A percentile compares a stretch with the other conserved stretches of the same genome.
These are phyloP conservation scores for Candida ponderosae DNA, from an alignment of 805 yeast species.

Conservation along the genomic window DNA sequence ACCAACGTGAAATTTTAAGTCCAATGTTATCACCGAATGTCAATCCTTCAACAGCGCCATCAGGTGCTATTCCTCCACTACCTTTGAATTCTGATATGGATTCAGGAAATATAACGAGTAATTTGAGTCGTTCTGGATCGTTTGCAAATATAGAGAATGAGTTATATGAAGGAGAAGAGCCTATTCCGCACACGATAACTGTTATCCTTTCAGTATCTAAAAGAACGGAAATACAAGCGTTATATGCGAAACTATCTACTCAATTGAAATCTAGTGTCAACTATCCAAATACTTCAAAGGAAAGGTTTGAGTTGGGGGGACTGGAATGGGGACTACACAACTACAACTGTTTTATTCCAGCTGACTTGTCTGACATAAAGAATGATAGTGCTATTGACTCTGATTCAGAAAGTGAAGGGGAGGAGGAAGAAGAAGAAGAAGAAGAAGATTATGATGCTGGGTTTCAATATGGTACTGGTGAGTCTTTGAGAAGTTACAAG, in stretches of 20 bases:
- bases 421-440: slow-evolving; percentile 12
- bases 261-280: neutral
- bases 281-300: slow-evolving; percentile 14
- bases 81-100: too few species aligned
- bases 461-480: neutral
- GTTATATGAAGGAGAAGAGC: neutral
- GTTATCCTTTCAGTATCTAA: neutral
- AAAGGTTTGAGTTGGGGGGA: slow-evolving; percentile 39
- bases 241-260: neutral
- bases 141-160: too few species aligned
- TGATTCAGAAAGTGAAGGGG: slow-evolving; percentile 1
- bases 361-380: neutral
- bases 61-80: too few species aligned
- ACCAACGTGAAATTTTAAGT: too few species aligned
- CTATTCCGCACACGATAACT: neutral
- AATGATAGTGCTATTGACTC: slow-evolving; percentile 11
- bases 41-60: too few species aligned
- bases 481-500: neutral
- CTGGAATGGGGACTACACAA: slow-evolving; percentile 33
- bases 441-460: slow-evolving; percentile 1
- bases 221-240: neutral
- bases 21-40: too few species aligned
- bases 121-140: neutral
- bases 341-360: slow-evolving; percentile 34
- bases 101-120: neutral